Evolutionary conservation across 106 monocot genomes (phyloP).

Genomic region (Alisma plantagoaquatica): DNA sequence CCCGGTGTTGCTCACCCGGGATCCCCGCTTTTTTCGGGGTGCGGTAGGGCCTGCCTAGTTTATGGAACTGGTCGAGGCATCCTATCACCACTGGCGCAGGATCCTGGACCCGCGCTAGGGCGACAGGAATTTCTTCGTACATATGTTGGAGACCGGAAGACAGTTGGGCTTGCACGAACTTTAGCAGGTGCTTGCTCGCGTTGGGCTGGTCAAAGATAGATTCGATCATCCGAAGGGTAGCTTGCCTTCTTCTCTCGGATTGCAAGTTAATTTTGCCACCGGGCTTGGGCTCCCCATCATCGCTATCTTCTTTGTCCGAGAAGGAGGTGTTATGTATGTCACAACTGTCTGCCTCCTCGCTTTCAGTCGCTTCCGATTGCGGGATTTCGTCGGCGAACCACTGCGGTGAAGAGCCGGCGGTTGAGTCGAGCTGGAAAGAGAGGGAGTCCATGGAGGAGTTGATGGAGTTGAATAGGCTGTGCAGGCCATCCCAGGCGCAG

Average conservation of each 20-base stretch:
- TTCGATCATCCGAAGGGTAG: background rate
- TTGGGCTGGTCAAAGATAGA: constrained; percentile 6
- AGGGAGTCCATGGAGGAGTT: background rate
- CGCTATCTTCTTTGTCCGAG: background rate
- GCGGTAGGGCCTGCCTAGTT: no score
- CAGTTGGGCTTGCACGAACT: background rate
- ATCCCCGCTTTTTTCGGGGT: no score
- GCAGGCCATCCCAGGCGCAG: background rate
- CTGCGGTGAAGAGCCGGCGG: no score
- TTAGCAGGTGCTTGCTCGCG: constrained; percentile 4
- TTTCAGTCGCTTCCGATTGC: no score
- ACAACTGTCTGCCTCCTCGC: background rate
- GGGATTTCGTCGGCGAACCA: no score
- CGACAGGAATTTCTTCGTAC: constrained; percentile 6
- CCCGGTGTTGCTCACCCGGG: no score
- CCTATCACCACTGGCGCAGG: no score
- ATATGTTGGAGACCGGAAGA: background rate
- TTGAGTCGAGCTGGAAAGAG: background rate
- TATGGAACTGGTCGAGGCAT: no score
- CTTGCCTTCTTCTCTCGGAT: background rate
- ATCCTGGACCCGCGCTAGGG: constrained; percentile 4
- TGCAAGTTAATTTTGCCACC: background rate
- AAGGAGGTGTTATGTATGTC: background rate
- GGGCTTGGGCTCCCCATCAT: background rate
- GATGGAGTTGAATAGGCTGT: background rate